Evolutionary conservation across 2,329 filamentous ascomycete genomes (phyloP).

Genomic region (Xylaria sp.): DNA sequence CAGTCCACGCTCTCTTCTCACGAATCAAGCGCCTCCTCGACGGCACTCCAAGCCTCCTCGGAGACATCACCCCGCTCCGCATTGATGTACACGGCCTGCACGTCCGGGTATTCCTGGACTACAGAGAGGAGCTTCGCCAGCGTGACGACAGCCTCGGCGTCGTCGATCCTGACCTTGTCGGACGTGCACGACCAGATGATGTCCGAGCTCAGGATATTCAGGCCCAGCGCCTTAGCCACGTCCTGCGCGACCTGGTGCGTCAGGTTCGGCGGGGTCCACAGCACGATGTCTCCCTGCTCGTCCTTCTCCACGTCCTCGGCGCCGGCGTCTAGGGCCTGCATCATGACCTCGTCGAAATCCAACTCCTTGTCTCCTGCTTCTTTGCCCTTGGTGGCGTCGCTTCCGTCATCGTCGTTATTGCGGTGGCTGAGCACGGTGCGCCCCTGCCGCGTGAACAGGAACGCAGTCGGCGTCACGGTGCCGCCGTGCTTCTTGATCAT

Average conservation of each 20-base stretch:
- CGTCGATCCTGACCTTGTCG: constrained; percentile 74
- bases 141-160: constrained; percentile 63
- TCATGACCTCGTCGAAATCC: constrained; percentile 75
- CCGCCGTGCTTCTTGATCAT: constrained; percentile 79
- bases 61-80: constrained; percentile 61
- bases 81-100: constrained; percentile 86
- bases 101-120: constrained; percentile 74
- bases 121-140: constrained; percentile 70
- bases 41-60: constrained; percentile 65
- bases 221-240: constrained; percentile 69
- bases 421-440: constrained; percentile 72
- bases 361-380: constrained; percentile 28
- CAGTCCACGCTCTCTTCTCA: constrained; percentile 43
- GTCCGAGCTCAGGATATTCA: constrained; percentile 78
- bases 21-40: constrained; percentile 64
- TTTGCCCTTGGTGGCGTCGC: not conserved
- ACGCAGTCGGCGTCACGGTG: constrained; percentile 77
- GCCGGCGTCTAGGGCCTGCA: constrained; percentile 86
- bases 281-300: constrained; percentile 74
- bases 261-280: constrained; percentile 75
- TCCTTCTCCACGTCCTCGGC: constrained; percentile 78
- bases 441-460: constrained; percentile 86
- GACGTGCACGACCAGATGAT: constrained; percentile 88
- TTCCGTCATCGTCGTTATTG: constrained; percentile 47
- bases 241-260: constrained; percentile 72